These are phyloP conservation scores for Ceratobasidium theobromae DNA, from an alignment of 1,284 basidiomycete species.

Conservation along the genomic window DNA sequence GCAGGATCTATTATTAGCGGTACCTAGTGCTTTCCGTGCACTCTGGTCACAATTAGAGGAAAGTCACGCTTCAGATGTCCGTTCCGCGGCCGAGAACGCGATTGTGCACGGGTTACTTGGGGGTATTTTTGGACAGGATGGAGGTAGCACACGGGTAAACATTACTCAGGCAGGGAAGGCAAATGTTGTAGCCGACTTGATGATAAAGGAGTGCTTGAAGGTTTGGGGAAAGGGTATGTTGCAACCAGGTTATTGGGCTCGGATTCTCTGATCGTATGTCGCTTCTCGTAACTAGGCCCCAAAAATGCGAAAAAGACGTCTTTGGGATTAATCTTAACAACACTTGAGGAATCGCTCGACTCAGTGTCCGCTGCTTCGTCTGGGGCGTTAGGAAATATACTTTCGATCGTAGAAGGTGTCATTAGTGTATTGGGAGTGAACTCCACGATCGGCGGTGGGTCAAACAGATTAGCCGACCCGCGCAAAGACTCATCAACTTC, in stretches of 20 bases:
- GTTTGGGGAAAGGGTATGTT: conserved; percentile 16
- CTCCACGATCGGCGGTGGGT: conserved; percentile 47
- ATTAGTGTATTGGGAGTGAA: conserved; percentile 12
- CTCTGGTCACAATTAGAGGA: conserved; percentile 9
- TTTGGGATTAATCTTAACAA: conserved; percentile 7
- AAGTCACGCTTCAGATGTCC: conserved; percentile 6
- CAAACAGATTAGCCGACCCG: conserved; percentile 37
- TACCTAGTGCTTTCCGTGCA: conserved; percentile 18
- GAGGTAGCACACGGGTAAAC: not conserved
- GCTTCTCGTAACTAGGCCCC: not conserved
- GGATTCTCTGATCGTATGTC: no score
- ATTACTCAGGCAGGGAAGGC: not conserved
- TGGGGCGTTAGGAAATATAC: conserved; percentile 17
- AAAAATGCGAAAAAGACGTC: conserved; percentile 29
- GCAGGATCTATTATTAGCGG: conserved; percentile 10
- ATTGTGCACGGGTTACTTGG: conserved; percentile 4
- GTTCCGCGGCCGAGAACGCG: conserved; percentile 7
- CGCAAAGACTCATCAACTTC: no score
- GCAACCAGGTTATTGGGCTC: not conserved
- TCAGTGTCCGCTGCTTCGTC: conserved; percentile 28
- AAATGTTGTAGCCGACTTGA: not conserved
- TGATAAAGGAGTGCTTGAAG: conserved; percentile 28
- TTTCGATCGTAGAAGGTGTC: conserved; percentile 4
- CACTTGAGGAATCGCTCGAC: conserved; percentile 13
- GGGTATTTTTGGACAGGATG: conserved; percentile 8